A percentile compares a stretch with the other conserved stretches of the same genome.
These are phyloP conservation scores for Candida palmyrensis DNA, from an alignment of 805 yeast genomes.

Conservation along the genomic window DNA sequence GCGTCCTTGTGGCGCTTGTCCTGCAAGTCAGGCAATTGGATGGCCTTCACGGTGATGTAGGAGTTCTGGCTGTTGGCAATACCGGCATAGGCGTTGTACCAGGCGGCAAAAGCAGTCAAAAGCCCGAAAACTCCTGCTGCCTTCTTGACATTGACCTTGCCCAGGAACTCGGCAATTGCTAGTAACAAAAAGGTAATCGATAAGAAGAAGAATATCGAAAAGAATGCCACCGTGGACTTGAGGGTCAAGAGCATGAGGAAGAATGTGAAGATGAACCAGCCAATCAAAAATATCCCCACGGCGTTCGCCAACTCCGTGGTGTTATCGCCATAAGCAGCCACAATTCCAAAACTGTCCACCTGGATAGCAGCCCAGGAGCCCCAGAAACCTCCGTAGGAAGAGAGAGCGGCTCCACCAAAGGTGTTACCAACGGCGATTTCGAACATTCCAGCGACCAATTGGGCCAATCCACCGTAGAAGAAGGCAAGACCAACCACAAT, in stretches of 20 bases:
- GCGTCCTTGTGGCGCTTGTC: conserved; percentile 1
- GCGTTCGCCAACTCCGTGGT: conserved; percentile 26
- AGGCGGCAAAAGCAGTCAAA: conserved; percentile 37
- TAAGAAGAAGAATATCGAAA: conserved; percentile 35
- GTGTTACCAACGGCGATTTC: conserved; percentile 74
- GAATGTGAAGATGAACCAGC: conserved; percentile 42
- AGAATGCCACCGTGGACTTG: conserved; percentile 41
- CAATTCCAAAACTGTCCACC: conserved; percentile 33
- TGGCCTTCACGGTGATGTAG: conserved; percentile 45
- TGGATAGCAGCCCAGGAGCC: conserved; percentile 63
- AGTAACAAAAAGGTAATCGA: conserved; percentile 36
- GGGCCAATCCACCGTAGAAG: conserved; percentile 71
- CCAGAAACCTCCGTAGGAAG: conserved; percentile 73
- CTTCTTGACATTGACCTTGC: conserved; percentile 25
- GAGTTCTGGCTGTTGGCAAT: conserved; percentile 57
- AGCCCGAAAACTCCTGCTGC: conserved; percentile 41
- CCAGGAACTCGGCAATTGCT: conserved; percentile 32
- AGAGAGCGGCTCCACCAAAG: conserved; percentile 63
- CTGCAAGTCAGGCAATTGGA: conserved; percentile 44
- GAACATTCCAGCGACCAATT: conserved; percentile 69
- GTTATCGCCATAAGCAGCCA: conserved; percentile 25
- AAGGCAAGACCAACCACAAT: conserved; percentile 62
- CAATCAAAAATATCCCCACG: conserved; percentile 33
- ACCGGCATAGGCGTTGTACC: conserved; percentile 46
- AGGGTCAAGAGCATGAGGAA: conserved; percentile 36